phyloP scores from a whole-genome alignment of 176 grass and related monocot species.

The Raddia distichophylla region DNA sequence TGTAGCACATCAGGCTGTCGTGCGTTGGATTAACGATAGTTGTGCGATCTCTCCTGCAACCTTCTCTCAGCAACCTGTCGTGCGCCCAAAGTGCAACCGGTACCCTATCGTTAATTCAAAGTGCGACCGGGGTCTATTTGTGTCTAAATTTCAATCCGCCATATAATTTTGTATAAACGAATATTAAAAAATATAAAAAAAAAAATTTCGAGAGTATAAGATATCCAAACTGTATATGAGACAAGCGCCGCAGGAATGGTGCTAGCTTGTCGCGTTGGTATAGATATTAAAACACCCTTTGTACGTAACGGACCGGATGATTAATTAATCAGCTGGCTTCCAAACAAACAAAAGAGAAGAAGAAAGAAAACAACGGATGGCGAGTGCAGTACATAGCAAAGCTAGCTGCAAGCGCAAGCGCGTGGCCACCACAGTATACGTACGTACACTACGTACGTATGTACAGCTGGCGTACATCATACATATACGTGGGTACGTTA shows the following conservation, averaged over 20 bases:
- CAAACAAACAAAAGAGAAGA: background rate
- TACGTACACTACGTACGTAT: background rate
- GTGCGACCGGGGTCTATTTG: no score
- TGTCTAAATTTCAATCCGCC: no score
- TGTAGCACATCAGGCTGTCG: no score
- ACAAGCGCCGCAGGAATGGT: background rate
- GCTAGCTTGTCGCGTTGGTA: background rate
- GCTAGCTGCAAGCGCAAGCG: background rate
- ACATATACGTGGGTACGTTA: background rate
- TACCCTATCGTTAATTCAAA: no score
- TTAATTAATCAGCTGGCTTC: background rate
- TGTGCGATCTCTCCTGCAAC: no score
- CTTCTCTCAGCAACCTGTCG: no score
- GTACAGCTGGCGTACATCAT: background rate
- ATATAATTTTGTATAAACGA: no score
- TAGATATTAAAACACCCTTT: no score
- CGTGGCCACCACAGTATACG: background rate
- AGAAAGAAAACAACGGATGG: background rate
- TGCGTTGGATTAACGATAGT: no score
- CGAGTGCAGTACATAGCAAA: background rate
- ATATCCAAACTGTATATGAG: background rate
- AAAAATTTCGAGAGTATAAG: no score
- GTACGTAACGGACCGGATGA: background rate
- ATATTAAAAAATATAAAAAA: no score
- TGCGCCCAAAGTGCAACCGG: no score